Base-by-base conservation (phyloP, 768 basidiomycete species). In the Macrolepiota dolichaula region DNA sequence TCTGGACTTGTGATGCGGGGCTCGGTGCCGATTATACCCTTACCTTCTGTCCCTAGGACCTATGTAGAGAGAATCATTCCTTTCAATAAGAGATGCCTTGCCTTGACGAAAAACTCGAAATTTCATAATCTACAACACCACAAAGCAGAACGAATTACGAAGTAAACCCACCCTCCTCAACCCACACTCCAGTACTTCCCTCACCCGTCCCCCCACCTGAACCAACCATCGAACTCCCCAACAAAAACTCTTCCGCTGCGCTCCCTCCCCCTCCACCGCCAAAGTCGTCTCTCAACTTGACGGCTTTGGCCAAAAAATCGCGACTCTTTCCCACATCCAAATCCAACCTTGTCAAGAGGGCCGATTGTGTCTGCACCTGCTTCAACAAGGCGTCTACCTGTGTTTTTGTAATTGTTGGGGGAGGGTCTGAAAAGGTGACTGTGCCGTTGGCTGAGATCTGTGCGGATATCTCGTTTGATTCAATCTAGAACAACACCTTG, bases 351-450 rank as follows among this genome's bases (percentile, higher is more conserved):
- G 67, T 72, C 9, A 91, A 77, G 19, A 79, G 63, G 50, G 70
- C 72, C 13, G 78, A 76, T 69, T 88, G 89, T 50, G 74, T 73
- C 68, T 92, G 89, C 3, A 78, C 76, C 17, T 79, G 76, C 55
- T 67, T 72, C 46, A 93, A 75, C 4, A 85, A 79, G 0, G 67
- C 60, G 62, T 93, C 89, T 11, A 92, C 81, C 56, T 90, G 83
- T 9, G 74, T 76, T 63, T 84, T 81, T 13, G 84, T 78, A 63
- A 87, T 85, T 55, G 76, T 72, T n/a, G 83, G 77, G 1, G 83
- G 79, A 15, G 84, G 81, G 67, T 88, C 87, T 17, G 82, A 81
- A 72, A 93, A 92, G 0, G 86, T 86, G 19, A 94, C 91, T 0
- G 88, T 89, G 4, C 84, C 88, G 55, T 84, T 79, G 1, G 82